Base-by-base conservation (phyloP, 1,284 basidiomycete species). In the Boletus sp. region DNA sequence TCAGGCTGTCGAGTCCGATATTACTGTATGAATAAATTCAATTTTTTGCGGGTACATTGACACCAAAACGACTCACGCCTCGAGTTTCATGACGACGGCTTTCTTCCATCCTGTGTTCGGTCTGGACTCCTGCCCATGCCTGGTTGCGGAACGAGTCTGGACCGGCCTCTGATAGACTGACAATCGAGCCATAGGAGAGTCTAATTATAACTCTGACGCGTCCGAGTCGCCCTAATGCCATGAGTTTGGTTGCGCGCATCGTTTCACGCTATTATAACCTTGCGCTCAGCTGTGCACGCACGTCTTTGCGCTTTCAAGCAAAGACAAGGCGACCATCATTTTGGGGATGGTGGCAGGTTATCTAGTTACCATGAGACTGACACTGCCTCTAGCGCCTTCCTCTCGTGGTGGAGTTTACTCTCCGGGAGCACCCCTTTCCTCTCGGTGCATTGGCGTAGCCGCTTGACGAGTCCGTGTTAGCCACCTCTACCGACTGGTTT, bases 371-470 rank as follows among this genome's bases (percentile, higher is more conserved):
- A 14, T 36, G 47, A 5, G 14, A 12, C 44, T 61, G 44, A 63
- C 40, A 14, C 23, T 6, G 22, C 26, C 49, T 19, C 16, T 56
- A 81, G 79, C 66, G 48, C 69, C 74, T 40, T 69, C 72, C 59
- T 66, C 76, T 58, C 70, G 80, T 72, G 26, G 69, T 75, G 23
- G 76, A 82, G 54, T 72, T 76, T 51, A 76, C 80, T 35, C 68
- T 93, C 41, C 69, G 74, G 37, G 88, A 91, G n/a, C 91, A 95
- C 63, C 74, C 77, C 27, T 84, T 84, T 59, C 65, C 82, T 2
- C 84, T 96, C 5, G 84, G 84, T 46, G 87, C 84, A 55, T 71
- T 97, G 46, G 83, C 91, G 2, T 97, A 94, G 93, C 94, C 93
- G 27, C 76, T 86, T 41, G 90, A 96, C 60, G 91, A 94, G 60